A percentile compares a stretch with the other conserved stretches of the same genome.
phyloP scores from a whole-genome alignment of 176 grass and related monocot genomes.

The Paspalum vaginatum region DNA sequence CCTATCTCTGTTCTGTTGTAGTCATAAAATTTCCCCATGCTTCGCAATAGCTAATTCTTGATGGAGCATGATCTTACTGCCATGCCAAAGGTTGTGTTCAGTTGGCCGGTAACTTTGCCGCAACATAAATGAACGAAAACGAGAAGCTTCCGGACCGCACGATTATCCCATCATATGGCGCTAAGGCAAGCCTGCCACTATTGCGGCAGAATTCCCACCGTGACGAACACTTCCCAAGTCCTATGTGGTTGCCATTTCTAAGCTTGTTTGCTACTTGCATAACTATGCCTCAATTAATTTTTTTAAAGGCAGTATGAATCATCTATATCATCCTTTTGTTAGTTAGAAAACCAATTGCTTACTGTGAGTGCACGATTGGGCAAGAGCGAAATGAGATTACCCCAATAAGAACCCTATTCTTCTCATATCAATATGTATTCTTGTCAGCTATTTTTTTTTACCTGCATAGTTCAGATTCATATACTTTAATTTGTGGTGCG shows the following conservation, averaged over 20 bases:
- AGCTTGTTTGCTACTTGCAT: background rate
- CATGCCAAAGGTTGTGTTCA: too few species aligned
- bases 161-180: too few species aligned
- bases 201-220: too few species aligned
- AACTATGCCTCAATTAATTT: background rate
- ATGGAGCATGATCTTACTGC: background rate
- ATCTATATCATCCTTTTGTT: background rate
- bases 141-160: too few species aligned
- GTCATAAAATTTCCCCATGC: background rate
- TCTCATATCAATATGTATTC: background rate
- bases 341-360: background rate
- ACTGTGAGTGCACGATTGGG: background rate
- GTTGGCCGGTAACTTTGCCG: too few species aligned
- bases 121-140: too few species aligned
- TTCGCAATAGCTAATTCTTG: constrained; percentile 1
- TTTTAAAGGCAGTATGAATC: background rate
- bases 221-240: too few species aligned
- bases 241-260: background rate
- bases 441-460: background rate
- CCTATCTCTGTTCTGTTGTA: background rate
- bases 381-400: background rate
- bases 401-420: background rate
- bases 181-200: too few species aligned
- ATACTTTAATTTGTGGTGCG: background rate
- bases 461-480: background rate